Evolutionary conservation across 805 yeast genomes (phyloP), one percentile per base, ranked within the genome.

Genomic region (Candida golubevii): DNA sequence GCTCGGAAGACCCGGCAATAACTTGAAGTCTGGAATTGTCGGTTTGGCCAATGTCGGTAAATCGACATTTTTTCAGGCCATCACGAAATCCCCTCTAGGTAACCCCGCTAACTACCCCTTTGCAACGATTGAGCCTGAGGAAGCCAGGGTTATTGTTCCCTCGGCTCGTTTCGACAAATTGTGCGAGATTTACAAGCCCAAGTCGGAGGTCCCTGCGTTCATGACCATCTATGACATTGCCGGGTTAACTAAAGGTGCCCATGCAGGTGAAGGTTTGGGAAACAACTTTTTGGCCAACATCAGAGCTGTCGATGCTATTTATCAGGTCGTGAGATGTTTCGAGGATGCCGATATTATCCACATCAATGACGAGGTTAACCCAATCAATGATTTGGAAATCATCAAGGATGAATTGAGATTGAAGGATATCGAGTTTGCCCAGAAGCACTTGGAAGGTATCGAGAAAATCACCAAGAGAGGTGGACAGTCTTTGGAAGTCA

Each of bases 311-410:
- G 89, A 83, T 60, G 88, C 86, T 15, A 70, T 83, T 35, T 80
- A 78, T 59, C 88, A 83, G 55, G 78, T 83, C 38, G 86, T 83
- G 8, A 66, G 89, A 45, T 52, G 56, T 35, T 54, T 93, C 61
- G 96, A 89, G 63, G 99, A 93, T 68, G 95, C 97, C 33, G 99
- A 93, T 64, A 93, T 93, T 60, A 89, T 90, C 58, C 99, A 93
- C 71, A 86, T 93, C 59, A 96, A 89, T 72, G 97, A 90, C 59
- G 66, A 69, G 46, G 56, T 93, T 50, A 82, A 93, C 70, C 99
- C 99, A 52, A 83, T 80, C 41, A 87, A 96, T 64, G 99, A 93
- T 71, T 79, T 93, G 71, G 93, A 87, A 54, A 91, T 93, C 64
- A 88, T 93, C 63, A 77, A 78, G 55, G 87, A 85, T 53, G 99